Base-by-base conservation (phyloP, 1,139 yeast genomes). In the Yarrowia galli region DNA sequence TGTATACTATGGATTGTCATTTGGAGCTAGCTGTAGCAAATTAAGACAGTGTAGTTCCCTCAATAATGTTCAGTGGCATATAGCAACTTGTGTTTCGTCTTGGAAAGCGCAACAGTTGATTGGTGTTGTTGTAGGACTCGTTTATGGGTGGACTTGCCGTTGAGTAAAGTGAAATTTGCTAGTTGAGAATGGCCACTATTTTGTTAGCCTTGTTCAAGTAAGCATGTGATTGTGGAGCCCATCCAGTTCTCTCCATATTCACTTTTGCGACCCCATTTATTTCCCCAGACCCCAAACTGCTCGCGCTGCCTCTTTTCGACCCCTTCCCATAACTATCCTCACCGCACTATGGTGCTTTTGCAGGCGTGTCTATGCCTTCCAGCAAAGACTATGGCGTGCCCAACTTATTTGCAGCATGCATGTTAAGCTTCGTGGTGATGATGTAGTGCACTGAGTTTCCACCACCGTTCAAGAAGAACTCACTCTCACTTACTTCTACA, bases 351-450 rank as follows among this genome's bases (percentile, higher is more conserved):
- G 20, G 35, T 46, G 18, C 51, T 46, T 46, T 23, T 23, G 15
- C 22, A 20, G 15, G 1, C 32, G 36, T 38, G 22, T 38, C 45
- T 36, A 36, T 53, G 43, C 60, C 43, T 38, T 16, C 46, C 46
- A 2, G 12, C 20, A 12, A 23, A 54, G 25, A 54, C 48, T 54
- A 54, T 54, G 61, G 61, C 46, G 61, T 54, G 61, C 61, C 36
- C 36, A n/a, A 40, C 46, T 25, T 28, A 3, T 54, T 25, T 23
- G 61, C 32, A 28, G 32, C 32, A 8, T n/a, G 45, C 49, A 42
- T 4, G 42, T 42, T 58, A 58, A 58, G 18, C 64, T 58, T 58
- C 51, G 40, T 20, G 25, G 40, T 42, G 12, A 43, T 28, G 64
- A 15, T 58, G 64, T 40, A 28, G 9, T 22, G 32, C 22, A 22